Percentiles rank a stretch among this genome's conserved stretches.
Conservation (phyloP, 768 basidiomycete genomes). For the Sistotremastrum niveocremeum region DNA sequence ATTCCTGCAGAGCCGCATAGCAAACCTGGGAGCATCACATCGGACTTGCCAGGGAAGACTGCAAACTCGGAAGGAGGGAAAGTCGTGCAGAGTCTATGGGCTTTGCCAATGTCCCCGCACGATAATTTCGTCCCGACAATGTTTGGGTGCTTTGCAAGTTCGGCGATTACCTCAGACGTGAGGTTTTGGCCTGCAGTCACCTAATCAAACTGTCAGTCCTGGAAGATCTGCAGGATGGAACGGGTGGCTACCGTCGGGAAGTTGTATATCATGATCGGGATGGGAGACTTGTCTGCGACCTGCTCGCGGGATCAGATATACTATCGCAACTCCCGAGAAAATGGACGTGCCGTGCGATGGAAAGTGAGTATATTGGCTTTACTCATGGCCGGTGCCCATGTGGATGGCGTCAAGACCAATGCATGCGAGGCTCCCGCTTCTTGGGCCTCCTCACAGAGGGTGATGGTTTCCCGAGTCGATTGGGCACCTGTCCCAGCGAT, state of each 20-base stretch:
- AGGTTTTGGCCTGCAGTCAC: conserved; percentile 72
- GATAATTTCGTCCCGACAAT: conserved; percentile 80
- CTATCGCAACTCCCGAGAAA: not conserved
- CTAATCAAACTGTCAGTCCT: not conserved
- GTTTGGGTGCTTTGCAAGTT: conserved; percentile 65
- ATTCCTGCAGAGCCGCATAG: conserved; percentile 48
- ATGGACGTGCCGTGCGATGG: conserved; percentile 39
- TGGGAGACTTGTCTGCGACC: conserved; percentile 57
- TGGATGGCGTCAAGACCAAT: conserved; percentile 62
- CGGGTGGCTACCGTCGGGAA: conserved; percentile 42
- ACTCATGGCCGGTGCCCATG: conserved; percentile 56
- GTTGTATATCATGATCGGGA: conserved; percentile 74
- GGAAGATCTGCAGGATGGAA: not conserved
- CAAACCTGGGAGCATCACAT: conserved; percentile 52
- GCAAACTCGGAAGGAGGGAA: conserved; percentile 43
- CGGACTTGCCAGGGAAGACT: conserved; percentile 64
- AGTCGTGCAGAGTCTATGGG: conserved; percentile 55
- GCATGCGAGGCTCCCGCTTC: conserved; percentile 74
- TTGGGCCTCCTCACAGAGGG: conserved; percentile 57
- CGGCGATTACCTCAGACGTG: conserved; percentile 61
- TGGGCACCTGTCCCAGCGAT: conserved; percentile 79
- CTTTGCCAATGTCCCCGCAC: conserved; percentile 75
- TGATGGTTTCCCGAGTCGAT: conserved; percentile 62
- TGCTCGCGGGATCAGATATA: conserved; percentile 20
- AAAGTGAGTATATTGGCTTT: conserved; percentile 49